Evolutionary conservation across 2,329 filamentous ascomycete species (phyloP).

Genomic region (Microcera coccophila): DNA sequence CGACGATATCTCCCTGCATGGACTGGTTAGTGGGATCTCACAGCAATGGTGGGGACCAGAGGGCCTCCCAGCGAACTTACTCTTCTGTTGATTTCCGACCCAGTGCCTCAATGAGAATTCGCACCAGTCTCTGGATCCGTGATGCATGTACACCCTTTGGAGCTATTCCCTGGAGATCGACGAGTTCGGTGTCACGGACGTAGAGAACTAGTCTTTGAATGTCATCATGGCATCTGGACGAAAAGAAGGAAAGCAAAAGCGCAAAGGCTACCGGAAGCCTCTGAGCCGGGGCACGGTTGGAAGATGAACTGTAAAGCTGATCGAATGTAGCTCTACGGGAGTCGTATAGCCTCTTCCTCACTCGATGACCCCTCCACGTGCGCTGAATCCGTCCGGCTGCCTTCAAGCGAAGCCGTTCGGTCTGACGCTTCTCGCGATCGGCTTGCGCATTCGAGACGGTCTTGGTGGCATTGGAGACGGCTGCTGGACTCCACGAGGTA

Average conservation of each 20-base stretch:
- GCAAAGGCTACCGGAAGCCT: slow-evolving; percentile 41
- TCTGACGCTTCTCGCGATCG: slow-evolving; percentile 74
- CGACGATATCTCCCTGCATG: slow-evolving; percentile 13
- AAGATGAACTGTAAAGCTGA: slow-evolving; percentile 44
- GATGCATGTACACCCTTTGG: slow-evolving; percentile 27
- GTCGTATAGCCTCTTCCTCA: slow-evolving; percentile 55
- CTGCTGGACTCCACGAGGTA: slow-evolving; percentile 53
- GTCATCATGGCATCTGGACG: slow-evolving; percentile 43
- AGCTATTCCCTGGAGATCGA: slow-evolving; percentile 35
- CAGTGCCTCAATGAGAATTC: slow-evolving; percentile 36
- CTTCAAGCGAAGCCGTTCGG: slow-evolving; percentile 71
- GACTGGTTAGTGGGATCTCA: slow-evolving; percentile 11
- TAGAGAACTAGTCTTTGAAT: slow-evolving; percentile 45
- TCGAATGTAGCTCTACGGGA: slow-evolving; percentile 62
- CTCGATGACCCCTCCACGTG: slow-evolving; percentile 73
- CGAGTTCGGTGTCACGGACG: slow-evolving; percentile 39
- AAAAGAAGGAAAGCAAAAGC: slow-evolving; percentile 50
- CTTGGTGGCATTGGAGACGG: slow-evolving; percentile 63
- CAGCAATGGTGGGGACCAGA: neutral
- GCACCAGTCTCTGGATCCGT: slow-evolving; percentile 34
- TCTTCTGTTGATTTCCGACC: slow-evolving; percentile 17
- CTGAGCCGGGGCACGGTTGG: slow-evolving; percentile 30
- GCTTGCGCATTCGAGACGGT: slow-evolving; percentile 83
- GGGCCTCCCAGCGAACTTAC: slow-evolving; percentile 17
- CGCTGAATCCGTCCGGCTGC: slow-evolving; percentile 73